Evolutionary conservation across 352 stramenopile genomes (phyloP).

Genomic region (Elongisporangium anandrum): DNA sequence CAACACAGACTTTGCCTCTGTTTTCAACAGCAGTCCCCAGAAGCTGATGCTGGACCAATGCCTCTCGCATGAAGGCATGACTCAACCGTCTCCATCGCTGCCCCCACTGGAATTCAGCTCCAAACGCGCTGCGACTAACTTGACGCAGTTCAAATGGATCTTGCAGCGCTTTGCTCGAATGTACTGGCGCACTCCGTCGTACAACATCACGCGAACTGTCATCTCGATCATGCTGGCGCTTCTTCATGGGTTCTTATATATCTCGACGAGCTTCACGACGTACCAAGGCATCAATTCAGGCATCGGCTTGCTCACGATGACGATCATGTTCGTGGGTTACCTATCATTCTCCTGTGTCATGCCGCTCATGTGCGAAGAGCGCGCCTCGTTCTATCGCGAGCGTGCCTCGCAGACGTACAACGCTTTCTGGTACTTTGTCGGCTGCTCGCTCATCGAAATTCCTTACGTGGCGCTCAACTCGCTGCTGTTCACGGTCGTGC

Average conservation of each 20-base stretch:
- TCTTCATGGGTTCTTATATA: constrained; percentile 63
- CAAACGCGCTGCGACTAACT: constrained; percentile 22
- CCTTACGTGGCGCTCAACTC: constrained; percentile 31
- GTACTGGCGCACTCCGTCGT: constrained; percentile 87
- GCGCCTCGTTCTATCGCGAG: constrained; percentile 88
- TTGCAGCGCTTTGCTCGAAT: constrained; percentile 48
- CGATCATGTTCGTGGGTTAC: constrained; percentile 6
- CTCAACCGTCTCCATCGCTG: constrained; percentile 16
- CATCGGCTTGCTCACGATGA: constrained; percentile 73
- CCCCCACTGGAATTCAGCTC: constrained; percentile 25
- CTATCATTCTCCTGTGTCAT: constrained; percentile 8
- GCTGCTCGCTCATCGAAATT: constrained; percentile 69
- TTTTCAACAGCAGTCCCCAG: constrained; percentile 25
- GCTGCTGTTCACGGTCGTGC: constrained; percentile 31
- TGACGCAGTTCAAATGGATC: constrained; percentile 28
- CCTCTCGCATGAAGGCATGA: constrained; percentile 24
- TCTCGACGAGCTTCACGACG: constrained; percentile 21
- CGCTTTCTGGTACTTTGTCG: constrained; percentile 52
- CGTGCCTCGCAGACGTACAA: constrained; percentile 80
- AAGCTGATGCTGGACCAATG: constrained; percentile 19
- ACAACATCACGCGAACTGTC: constrained; percentile 74
- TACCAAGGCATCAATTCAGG: constrained; percentile 28
- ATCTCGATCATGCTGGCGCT: constrained; percentile 51
- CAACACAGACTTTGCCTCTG: constrained; percentile 27
- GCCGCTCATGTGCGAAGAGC: constrained; percentile 69